Base-by-base conservation (phyloP, 2,329 filamentous ascomycete genomes). In the Hysterium pulicare region DNA sequence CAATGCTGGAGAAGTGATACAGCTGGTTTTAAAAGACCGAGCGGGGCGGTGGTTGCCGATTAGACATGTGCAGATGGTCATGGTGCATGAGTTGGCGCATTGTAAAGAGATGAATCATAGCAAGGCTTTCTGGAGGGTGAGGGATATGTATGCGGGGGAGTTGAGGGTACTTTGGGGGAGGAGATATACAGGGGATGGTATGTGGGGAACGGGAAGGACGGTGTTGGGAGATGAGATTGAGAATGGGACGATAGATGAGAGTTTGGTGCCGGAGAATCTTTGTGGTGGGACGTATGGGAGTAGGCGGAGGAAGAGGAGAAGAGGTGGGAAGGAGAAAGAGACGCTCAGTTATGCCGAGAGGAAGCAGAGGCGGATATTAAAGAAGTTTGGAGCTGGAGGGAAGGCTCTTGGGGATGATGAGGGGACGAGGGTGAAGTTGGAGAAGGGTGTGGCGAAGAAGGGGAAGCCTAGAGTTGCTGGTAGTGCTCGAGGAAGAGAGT, bases 71-170 rank as follows among this genome's bases (percentile, higher is more conserved):
- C 87, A 93, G 67, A 91, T 93, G 86, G 87, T 94, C 51, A 94
- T 95, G 89, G 90, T 94, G 81, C 89, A 95, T 62, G 87, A 93
- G 58, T 72, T 94, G 22, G 88, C 88, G 3, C 88, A 94, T 64
- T 90, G 86, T 74, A 86, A 87, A 64, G 84, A 95, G 62, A 95
- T 95, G 90, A 94, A 95, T 63, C 89, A 95, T 62, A 85, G 82
- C 2, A 77, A 79, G 42, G 81, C 79, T 2, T 95, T 95, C 58
- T 95, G 89, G 88, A 77, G 78, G 8, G 84, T 90, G 15, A 74
- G 88, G 35, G 86, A 93, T 63, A 69, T 73, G 32, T 93, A 86
- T 58, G 83, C 86, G 1, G 75, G 74, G 7, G 78, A 88, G 42
- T 82, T 95, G 78, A 79, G 82, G 48, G 73, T 53, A 1, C 70